Conservation (phyloP, 331 rosid species). For the Dryas integrifolia region DNA sequence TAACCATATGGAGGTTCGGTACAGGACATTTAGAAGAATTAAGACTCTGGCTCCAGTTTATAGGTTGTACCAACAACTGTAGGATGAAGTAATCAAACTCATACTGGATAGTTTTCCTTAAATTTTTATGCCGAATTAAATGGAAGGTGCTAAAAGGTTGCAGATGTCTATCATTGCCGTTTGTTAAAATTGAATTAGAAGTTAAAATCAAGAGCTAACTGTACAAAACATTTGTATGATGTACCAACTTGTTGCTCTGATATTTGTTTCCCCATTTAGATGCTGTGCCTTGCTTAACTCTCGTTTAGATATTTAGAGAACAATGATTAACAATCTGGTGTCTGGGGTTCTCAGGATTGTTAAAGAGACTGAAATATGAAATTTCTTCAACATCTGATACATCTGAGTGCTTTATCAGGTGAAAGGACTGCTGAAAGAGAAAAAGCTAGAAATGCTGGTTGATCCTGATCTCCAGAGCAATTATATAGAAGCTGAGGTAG, state of each 20-base stretch:
- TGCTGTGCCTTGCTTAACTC: background rate
- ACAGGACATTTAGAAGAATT: background rate
- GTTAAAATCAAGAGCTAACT: background rate
- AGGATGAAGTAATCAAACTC: background rate
- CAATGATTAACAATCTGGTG: background rate
- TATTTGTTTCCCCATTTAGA: background rate
- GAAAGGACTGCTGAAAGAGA: slow-evolving; percentile 94
- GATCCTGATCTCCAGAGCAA: slow-evolving; percentile 93
- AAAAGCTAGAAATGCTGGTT: slow-evolving; percentile 90
- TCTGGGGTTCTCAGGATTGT: background rate
- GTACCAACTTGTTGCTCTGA: background rate
- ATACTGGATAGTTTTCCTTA: background rate
- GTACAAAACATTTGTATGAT: background rate
- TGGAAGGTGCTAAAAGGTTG: background rate
- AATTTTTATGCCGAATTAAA: background rate
- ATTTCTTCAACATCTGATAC: slow-evolving; percentile 26
- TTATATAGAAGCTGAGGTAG: slow-evolving; percentile 87
- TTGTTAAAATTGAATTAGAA: background rate
- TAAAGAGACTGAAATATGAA: background rate
- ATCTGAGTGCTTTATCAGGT: slow-evolving; percentile 51
- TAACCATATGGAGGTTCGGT: background rate
- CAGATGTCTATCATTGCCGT: background rate
- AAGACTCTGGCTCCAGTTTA: background rate
- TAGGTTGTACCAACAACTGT: background rate
- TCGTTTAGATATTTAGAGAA: background rate